These are phyloP conservation scores for Mycena chlorophos DNA, from an alignment of 768 basidiomycete species.

Conservation along the genomic window DNA sequence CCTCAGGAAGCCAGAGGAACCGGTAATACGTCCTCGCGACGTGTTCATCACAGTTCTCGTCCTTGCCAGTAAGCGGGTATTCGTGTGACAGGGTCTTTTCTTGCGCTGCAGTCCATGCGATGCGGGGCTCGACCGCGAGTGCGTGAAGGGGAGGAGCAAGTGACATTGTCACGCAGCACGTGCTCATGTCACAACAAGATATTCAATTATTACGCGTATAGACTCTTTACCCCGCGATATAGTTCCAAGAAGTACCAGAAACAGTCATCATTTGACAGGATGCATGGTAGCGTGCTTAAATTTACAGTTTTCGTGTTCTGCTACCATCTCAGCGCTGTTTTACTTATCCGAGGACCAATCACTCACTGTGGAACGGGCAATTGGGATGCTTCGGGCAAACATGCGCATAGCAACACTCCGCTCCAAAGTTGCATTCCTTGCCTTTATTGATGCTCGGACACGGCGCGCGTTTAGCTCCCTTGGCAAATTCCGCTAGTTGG, in stretches of 20 bases:
- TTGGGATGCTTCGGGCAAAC: conserved; percentile 10
- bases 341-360: not conserved
- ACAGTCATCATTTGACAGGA: too few species aligned
- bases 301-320: not conserved
- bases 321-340: too few species aligned
- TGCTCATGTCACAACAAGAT: not conserved
- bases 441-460: conserved; percentile 5
- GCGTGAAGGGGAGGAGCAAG: conserved; percentile 7
- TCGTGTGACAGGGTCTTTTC: conserved; percentile 58
- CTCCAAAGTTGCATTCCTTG: conserved; percentile 6
- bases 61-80: conserved; percentile 50
- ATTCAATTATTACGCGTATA: not conserved
- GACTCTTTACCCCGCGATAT: not conserved
- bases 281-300: not conserved
- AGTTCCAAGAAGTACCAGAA: not conserved
- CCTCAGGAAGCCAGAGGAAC: conserved; percentile 79
- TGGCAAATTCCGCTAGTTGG: conserved; percentile 10
- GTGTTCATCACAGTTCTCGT: conserved; percentile 56
- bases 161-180: conserved; percentile 8
- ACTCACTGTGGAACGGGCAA: conserved; percentile 16
- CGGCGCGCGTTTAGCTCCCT: conserved; percentile 12
- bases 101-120: conserved; percentile 55
- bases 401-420: conserved; percentile 14
- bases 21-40: conserved; percentile 69
- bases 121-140: not conserved